phyloP scores from a whole-genome alignment of 495 filamentous ascomycete species.

The Penicillium malachiteum region DNA sequence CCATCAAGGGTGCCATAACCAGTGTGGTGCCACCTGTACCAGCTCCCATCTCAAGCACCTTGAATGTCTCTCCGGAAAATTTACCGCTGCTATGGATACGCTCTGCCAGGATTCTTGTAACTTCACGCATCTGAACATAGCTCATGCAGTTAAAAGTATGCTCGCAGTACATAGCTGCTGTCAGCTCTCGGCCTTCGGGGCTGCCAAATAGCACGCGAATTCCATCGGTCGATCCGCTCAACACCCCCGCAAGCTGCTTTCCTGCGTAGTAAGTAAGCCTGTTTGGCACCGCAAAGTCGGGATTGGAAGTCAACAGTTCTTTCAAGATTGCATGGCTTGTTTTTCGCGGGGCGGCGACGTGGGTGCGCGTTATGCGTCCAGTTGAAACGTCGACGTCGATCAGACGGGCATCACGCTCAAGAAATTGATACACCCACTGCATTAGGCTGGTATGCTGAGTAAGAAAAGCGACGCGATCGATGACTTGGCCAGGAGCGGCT shows the following conservation, averaged over 20 bases:
- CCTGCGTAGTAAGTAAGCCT: conserved; percentile 47
- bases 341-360: conserved; percentile 28
- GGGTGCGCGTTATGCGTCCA: conserved; percentile 37
- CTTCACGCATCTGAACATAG: conserved; percentile 44
- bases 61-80: background rate
- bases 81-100: background rate
- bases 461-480: conserved; percentile 32
- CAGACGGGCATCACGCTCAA: conserved; percentile 42
- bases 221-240: conserved; percentile 45
- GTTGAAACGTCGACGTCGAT: conserved; percentile 31
- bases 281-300: conserved; percentile 37
- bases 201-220: conserved; percentile 50
- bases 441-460: conserved; percentile 34
- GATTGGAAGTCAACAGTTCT: conserved; percentile 34
- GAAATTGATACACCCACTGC: conserved; percentile 39
- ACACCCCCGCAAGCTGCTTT: conserved; percentile 36
- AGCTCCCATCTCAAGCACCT: conserved; percentile 43
- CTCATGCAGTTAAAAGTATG: conserved; percentile 38
- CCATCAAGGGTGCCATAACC: conserved; percentile 31
- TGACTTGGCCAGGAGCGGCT: conserved; percentile 30
- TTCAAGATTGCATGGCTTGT: conserved; percentile 34
- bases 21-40: conserved; percentile 46
- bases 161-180: conserved; percentile 46
- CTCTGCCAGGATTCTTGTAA: conserved; percentile 17
- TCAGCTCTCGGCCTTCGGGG: conserved; percentile 43